Evolutionary conservation across 805 yeast species (phyloP).

Genomic region (Lachancea sp.): DNA sequence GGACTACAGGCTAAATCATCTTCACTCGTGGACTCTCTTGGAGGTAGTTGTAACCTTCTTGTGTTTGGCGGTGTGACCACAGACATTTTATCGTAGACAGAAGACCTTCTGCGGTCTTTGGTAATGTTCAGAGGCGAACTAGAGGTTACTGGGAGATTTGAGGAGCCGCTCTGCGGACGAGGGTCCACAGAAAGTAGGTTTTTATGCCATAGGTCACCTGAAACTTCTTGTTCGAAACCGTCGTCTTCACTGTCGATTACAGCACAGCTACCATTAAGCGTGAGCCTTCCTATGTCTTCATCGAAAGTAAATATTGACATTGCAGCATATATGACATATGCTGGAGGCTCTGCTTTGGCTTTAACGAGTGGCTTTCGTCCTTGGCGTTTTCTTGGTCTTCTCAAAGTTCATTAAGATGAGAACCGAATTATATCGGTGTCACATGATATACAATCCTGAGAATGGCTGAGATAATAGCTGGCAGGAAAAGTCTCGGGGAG

Average conservation of each 20-base stretch:
- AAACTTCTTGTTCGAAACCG: conserved; percentile 1
- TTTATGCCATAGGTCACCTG: conserved; percentile 11
- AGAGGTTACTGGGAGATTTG: not conserved
- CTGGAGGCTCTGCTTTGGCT: not conserved
- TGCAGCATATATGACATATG: not conserved
- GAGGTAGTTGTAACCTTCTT: conserved; percentile 22
- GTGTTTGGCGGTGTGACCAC: conserved; percentile 26
- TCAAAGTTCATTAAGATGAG: too few species aligned
- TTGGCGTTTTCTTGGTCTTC: too few species aligned
- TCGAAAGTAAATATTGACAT: conserved; percentile 14
- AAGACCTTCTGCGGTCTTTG: conserved; percentile 26
- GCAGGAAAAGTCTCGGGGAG: too few species aligned
- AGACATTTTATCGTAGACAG: conserved; percentile 26
- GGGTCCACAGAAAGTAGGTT: conserved; percentile 10
- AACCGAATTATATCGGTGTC: too few species aligned
- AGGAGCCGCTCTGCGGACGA: not conserved
- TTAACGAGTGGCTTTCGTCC: not conserved
- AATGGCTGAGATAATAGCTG: too few species aligned
- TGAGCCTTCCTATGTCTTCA: conserved; percentile 14
- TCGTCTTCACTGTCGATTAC: conserved; percentile 9
- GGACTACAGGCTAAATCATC: not conserved
- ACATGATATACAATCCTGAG: too few species aligned
- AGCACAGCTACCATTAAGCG: conserved; percentile 13
- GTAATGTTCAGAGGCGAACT: not conserved
- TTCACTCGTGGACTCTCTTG: conserved; percentile 1